Percentiles rank a stretch among this genome's conserved stretches.
These are phyloP conservation scores for Scheffersomyces coipomensis DNA, from an alignment of 805 yeast genomes.

Conservation along the genomic window DNA sequence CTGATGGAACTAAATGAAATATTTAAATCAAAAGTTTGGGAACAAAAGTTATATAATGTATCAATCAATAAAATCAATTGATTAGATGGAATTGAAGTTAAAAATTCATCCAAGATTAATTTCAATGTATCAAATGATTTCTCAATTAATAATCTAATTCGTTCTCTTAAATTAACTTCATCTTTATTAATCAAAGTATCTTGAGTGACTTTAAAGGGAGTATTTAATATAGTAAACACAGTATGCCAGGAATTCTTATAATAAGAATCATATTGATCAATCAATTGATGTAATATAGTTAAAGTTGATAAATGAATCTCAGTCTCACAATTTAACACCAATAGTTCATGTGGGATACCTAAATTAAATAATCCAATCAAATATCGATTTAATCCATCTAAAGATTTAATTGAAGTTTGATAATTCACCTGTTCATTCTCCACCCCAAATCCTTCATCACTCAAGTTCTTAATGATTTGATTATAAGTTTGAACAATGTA, in stretches of 20 bases:
- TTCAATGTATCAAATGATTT: slow-evolving; percentile 82
- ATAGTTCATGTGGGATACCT: slow-evolving; percentile 38
- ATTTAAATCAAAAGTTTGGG: slow-evolving; percentile 73
- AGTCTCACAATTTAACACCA: slow-evolving; percentile 57
- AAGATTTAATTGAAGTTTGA: slow-evolving; percentile 46
- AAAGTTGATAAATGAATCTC: slow-evolving; percentile 65
- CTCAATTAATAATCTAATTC: slow-evolving; percentile 51
- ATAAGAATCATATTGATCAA: slow-evolving; percentile 74
- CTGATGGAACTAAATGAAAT: slow-evolving; percentile 90
- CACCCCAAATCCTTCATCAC: slow-evolving; percentile 38
- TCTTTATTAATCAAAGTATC: slow-evolving; percentile 12
- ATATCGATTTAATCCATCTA: slow-evolving; percentile 47
- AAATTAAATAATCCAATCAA: slow-evolving; percentile 40
- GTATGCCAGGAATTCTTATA: slow-evolving; percentile 66
- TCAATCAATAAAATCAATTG: slow-evolving; percentile 67
- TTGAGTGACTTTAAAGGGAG: slow-evolving; percentile 47
- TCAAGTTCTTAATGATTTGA: slow-evolving; percentile 41
- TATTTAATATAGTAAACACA: slow-evolving; percentile 59
- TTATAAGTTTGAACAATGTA: slow-evolving; percentile 53
- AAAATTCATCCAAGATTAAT: slow-evolving; percentile 80
- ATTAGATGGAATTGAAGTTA: slow-evolving; percentile 66
- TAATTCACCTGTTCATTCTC: slow-evolving; percentile 15
- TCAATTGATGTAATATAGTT: slow-evolving; percentile 64
- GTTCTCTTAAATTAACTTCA: slow-evolving; percentile 41
- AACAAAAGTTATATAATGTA: slow-evolving; percentile 67